These are phyloP conservation scores for Tetraselmis chui DNA, from an alignment of 139 green algal species.

Conservation along the genomic window DNA sequence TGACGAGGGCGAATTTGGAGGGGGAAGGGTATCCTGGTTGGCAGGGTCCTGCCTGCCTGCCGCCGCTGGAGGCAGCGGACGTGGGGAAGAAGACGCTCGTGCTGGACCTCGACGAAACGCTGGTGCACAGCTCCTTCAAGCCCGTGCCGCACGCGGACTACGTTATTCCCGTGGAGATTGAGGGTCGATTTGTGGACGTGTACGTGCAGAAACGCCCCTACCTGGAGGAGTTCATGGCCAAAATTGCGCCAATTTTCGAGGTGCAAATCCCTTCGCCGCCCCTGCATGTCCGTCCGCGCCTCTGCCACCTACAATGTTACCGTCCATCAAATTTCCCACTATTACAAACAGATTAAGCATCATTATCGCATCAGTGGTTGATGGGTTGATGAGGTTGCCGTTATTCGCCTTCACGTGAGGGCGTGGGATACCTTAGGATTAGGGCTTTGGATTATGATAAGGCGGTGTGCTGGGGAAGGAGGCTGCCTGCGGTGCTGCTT, in stretches of 20 bases:
- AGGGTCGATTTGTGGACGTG: conserved; percentile 76
- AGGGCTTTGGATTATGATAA: too few species aligned
- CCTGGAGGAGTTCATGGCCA: conserved; percentile 86
- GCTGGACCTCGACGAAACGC: conserved; percentile 95
- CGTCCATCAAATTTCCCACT: too few species aligned
- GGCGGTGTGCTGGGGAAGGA: too few species aligned
- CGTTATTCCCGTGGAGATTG: conserved; percentile 88
- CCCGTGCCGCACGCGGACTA: conserved; percentile 81
- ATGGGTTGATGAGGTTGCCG: too few species aligned
- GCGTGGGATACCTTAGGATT: too few species aligned
- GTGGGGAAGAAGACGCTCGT: conserved; percentile 74
- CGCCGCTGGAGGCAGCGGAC: conserved; percentile 23
- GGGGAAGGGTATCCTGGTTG: neutral
- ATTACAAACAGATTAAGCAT: too few species aligned
- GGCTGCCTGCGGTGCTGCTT: too few species aligned
- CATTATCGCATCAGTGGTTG: too few species aligned
- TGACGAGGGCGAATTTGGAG: neutral
- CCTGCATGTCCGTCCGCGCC: too few species aligned
- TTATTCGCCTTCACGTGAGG: too few species aligned
- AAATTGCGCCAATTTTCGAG: conserved; percentile 27
- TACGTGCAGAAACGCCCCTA: conserved; percentile 92
- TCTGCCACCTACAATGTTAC: too few species aligned
- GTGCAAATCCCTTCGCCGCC: neutral
- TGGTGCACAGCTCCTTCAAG: conserved; percentile 97
- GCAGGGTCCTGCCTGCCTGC: neutral